A percentile compares a stretch with the other conserved stretches of the same genome.
phyloP scores from a whole-genome alignment of 2,329 filamentous ascomycete species.

The Penicillium expansum region DNA sequence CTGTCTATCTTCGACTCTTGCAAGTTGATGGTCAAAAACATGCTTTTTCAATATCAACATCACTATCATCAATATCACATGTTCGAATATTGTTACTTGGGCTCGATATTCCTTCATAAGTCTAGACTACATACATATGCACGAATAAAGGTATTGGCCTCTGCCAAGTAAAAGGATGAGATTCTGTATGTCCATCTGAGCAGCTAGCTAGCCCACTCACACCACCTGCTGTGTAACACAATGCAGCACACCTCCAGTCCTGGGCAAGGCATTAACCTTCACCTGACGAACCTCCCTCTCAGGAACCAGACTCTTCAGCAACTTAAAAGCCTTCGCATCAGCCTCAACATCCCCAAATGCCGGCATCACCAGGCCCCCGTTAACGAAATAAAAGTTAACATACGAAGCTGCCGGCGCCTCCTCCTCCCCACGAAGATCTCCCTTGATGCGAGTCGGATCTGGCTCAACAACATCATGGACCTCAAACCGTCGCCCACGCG shows the following conservation, averaged over 20 bases:
- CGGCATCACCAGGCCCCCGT: constrained; percentile 30
- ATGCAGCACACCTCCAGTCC: constrained; percentile 32
- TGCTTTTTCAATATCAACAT: neutral
- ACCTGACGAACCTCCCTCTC: constrained; percentile 29
- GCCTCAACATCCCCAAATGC: constrained; percentile 26
- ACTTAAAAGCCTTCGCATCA: constrained; percentile 25
- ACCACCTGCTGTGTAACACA: constrained; percentile 34
- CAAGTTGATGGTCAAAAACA: neutral
- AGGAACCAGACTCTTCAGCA: constrained; percentile 25
- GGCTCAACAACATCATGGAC: constrained; percentile 30
- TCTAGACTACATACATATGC: neutral
- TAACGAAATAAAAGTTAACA: constrained; percentile 34
- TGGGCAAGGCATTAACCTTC: constrained; percentile 28
- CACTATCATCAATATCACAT: constrained; percentile 1
- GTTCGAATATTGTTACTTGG: neutral
- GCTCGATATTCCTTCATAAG: neutral
- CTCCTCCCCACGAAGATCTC: constrained; percentile 21
- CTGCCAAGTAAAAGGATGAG: neutral
- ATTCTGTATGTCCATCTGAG: neutral
- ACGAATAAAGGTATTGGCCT: neutral
- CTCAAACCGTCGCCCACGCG: constrained; percentile 23
- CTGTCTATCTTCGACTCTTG: neutral
- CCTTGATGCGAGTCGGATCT: constrained; percentile 19
- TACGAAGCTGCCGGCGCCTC: constrained; percentile 26
- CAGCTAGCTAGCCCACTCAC: constrained; percentile 4